Conservation (phyloP, 352 stramenopile genomes). For the Pythium aphanidermatum region DNA sequence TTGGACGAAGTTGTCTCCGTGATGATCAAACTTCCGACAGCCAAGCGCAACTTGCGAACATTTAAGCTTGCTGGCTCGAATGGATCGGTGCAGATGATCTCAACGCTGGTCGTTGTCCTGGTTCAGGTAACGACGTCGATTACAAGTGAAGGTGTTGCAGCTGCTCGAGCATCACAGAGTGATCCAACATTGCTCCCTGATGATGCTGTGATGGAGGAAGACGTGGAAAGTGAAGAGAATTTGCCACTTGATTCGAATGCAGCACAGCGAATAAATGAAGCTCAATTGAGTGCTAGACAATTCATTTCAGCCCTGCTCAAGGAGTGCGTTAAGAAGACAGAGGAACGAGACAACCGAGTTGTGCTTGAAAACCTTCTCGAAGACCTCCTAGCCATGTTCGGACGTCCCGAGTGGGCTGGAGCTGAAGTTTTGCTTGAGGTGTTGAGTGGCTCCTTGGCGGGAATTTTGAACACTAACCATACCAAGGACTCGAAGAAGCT, state of each 20-base stretch:
- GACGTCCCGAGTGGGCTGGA: slow-evolving; percentile 67
- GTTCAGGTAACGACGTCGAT: slow-evolving; percentile 20
- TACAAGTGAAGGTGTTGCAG: not conserved
- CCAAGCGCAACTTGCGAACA: slow-evolving; percentile 64
- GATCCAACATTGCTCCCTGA: slow-evolving; percentile 20
- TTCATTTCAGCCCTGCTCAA: slow-evolving; percentile 55
- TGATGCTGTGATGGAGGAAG: slow-evolving; percentile 16
- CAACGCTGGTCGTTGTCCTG: slow-evolving; percentile 55
- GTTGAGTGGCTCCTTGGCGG: slow-evolving; percentile 56
- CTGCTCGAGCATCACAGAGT: not conserved
- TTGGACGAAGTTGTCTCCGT: slow-evolving; percentile 64
- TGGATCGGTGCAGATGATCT: slow-evolving; percentile 57
- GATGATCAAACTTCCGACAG: slow-evolving; percentile 71
- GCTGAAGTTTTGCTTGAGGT: slow-evolving; percentile 72
- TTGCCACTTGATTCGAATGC: slow-evolving; percentile 1
- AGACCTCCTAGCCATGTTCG: slow-evolving; percentile 77
- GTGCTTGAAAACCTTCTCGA: slow-evolving; percentile 81
- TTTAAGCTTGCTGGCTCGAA: slow-evolving; percentile 55
- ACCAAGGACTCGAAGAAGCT: slow-evolving; percentile 54
- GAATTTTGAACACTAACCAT: slow-evolving; percentile 51
- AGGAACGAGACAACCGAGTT: slow-evolving; percentile 68
- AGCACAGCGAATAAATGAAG: slow-evolving; percentile 17
- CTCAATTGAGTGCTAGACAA: slow-evolving; percentile 25
- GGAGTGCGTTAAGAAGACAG: slow-evolving; percentile 78
- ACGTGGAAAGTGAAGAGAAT: slow-evolving; percentile 8